Evolutionary conservation across 2,329 filamentous ascomycete genomes (phyloP), one percentile per base, ranked within the genome.

Genomic region (Trichoderma simmonsii): DNA sequence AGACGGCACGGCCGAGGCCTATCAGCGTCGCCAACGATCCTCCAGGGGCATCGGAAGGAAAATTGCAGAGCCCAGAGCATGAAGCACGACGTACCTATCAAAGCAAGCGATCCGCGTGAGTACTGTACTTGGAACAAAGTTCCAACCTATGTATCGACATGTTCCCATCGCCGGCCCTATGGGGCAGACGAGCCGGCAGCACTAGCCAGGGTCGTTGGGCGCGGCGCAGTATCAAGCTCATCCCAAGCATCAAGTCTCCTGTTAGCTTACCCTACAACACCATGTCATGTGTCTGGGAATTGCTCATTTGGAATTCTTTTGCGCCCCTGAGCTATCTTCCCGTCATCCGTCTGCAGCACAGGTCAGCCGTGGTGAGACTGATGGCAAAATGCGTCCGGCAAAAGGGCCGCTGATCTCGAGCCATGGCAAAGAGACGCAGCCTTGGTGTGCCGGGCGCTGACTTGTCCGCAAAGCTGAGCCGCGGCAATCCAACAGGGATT

Each of bases 191-290:
- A 51, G 28, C 21, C 62, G 62, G 62, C 63, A 54, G 28, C 39
- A 65, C 26, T 34, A 34, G n/a, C 63, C 43, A 56, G 63, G 63
- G 21, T 56, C 24, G 26, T 34, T 30, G 24, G 56, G 63, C 43
- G 62, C 63, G 63, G 63, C 63, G 48, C 63, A 43, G 64, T 39
- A 69, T 48, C 66, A 48, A 68, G 26, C 65, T 30, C 57, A 14
- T 34, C 57, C 30, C 57, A 34, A 60, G 30, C 57, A 60, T 32
- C 28, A 34, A 30, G 15, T 60, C 57, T 59, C 28, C 6, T 12
- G 28, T 59, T 32, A n/a, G 64, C 64, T 69, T 69, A 60, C 66
- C 66, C 66, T 69, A 61, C 66, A 68, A 48, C 24, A 28, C 62
- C 26, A 21, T 18, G 15, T 65, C 26, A 21, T 65, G 62, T 9